phyloP scores from a whole-genome alignment of 2,329 filamentous ascomycete genomes.

The Fusarium sulawesiense region DNA sequence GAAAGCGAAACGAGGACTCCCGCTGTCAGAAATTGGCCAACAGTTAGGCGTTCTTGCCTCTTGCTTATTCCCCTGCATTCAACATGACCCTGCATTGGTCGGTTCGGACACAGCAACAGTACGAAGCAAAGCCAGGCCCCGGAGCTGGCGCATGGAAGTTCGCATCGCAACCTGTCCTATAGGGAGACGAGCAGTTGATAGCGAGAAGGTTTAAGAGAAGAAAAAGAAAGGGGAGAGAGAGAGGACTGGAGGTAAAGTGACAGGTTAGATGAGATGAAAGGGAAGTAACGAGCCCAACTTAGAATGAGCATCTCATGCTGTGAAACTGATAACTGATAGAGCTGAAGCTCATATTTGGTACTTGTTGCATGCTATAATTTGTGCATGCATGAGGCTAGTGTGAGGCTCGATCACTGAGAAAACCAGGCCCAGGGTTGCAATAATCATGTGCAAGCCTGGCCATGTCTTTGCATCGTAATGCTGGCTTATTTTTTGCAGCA shows the following conservation, averaged over 20 bases:
- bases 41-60: constrained; percentile 28
- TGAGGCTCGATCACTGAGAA: constrained; percentile 20
- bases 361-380: constrained; percentile 13
- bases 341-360: constrained; percentile 7
- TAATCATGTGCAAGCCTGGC: not conserved
- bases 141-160: constrained; percentile 13
- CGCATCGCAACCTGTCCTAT: constrained; percentile 12
- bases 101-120: constrained; percentile 16
- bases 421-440: constrained; percentile 1
- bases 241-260: constrained; percentile 1
- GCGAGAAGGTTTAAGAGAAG: constrained; percentile 9
- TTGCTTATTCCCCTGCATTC: constrained; percentile 36
- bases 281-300: not conserved
- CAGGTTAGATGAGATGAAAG: not conserved
- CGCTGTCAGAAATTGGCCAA: not conserved
- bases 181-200: constrained; percentile 1
- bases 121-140: constrained; percentile 20
- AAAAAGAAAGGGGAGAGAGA: not conserved
- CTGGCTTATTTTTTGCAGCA: constrained; percentile 14
- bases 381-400: constrained; percentile 6
- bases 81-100: constrained; percentile 37
- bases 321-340: constrained; percentile 17
- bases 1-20: not conserved
- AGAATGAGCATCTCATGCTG: not conserved
- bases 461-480: not conserved